These are phyloP conservation scores for Mycena crocata DNA, from an alignment of 768 basidiomycete species.

Conservation along the genomic window DNA sequence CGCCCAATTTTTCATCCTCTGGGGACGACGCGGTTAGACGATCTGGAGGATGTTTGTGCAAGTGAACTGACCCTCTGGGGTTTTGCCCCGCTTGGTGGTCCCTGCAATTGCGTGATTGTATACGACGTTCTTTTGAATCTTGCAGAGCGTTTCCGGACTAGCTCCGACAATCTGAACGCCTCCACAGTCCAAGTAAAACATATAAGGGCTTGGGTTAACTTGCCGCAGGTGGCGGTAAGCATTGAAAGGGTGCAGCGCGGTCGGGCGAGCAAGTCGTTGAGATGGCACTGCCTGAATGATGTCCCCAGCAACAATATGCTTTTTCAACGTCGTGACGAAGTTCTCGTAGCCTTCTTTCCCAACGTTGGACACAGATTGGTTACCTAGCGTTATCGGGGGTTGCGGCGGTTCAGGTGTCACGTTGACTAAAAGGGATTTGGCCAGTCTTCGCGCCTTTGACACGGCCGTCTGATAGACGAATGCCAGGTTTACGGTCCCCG, in stretches of 20 bases:
- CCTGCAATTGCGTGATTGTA: conserved; percentile 99
- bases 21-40: conserved; percentile 25
- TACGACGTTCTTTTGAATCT: conserved; percentile 91
- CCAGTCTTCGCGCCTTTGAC: conserved; percentile 83
- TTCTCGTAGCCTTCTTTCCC: conserved; percentile 92
- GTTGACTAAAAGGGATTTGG: conserved; percentile 68
- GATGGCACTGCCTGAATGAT: conserved; percentile 99
- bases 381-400: conserved; percentile 71
- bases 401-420: conserved; percentile 75
- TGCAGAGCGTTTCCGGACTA: conserved; percentile 97
- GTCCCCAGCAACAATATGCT: conserved; percentile 95
- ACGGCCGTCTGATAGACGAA: conserved; percentile 93
- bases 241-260: conserved; percentile 95
- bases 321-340: conserved; percentile 92
- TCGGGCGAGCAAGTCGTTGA: conserved; percentile 88
- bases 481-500: conserved; percentile 73
- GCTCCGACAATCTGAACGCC: conserved; percentile 97
- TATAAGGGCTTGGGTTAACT: conserved; percentile 97
- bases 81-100: conserved; percentile 89
- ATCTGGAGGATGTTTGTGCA: conserved; percentile 13
- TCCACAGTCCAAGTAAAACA: conserved; percentile 97
- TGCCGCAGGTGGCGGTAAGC: conserved; percentile 93
- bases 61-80: conserved; percentile 75
- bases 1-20: conserved; percentile 91
- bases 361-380: conserved; percentile 86